Base-by-base conservation (phyloP, 2,329 filamentous ascomycete genomes). In the Colletotrichum orbiculare region DNA sequence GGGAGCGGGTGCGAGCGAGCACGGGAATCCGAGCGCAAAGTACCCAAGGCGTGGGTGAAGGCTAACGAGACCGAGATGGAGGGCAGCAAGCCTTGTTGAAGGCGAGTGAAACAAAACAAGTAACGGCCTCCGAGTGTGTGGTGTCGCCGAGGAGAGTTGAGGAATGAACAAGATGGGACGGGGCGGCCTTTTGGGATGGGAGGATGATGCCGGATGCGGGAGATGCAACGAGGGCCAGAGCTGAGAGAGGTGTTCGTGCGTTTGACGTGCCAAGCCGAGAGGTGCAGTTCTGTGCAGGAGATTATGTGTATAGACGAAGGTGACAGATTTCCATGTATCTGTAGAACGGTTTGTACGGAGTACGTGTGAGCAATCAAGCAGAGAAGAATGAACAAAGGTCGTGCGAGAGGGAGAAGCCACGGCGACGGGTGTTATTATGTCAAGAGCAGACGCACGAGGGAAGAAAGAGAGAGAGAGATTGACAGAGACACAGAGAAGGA, bases 31-130 rank as follows among this genome's bases (percentile, higher is more conserved):
- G 57, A 61, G 50, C 61, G 49, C 43, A 48, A 48, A 15, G 17
- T 34, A 35, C 49, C 41, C n/a, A 53, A 15, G 17, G 49, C 10
- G 25, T 25, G 37, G 34, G 15, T 25, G 53, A 55, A 56, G 42
- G 13, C 50, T 8, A 37, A 34, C 11, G 50, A 15, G 35, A 35
- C 8, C 13, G 49, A 37, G 42, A 48, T 56, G 62, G 57, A 47
- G 57, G 46, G 57, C 46, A 52, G 35, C 34, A 65, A 47, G 47
- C 45, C 46, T 65, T 25, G 25, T 25, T 50, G 38, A 49, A 65
- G 47, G 45, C 62, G 57, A 61, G 57, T 65, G 62, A 62, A 65
- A 65, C 62, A 65, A 61, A 65, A 65, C 62, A 56, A 53, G 62
- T 61, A 65, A 65, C 62, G 62, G 56, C 49, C 50, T 34, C 25